These are phyloP conservation scores for Amauroascus niger DNA, from an alignment of 2,329 filamentous ascomycete genomes.

Conservation along the genomic window DNA sequence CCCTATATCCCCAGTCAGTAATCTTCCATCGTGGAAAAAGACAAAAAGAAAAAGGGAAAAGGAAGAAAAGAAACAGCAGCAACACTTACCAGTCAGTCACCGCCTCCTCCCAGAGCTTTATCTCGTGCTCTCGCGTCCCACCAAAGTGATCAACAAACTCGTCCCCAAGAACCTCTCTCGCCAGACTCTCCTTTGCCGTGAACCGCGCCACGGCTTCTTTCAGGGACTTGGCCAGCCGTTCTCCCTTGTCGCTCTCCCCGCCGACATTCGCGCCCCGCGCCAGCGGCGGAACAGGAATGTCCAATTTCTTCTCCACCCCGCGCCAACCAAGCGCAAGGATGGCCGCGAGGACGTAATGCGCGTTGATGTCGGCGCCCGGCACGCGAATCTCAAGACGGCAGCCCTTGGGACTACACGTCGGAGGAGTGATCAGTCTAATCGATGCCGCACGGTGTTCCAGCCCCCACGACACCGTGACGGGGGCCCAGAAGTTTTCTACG, in stretches of 20 bases:
- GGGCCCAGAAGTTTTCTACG: conserved; percentile 98
- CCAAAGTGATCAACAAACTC: conserved; percentile 94
- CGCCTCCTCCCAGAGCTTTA: conserved; percentile 84
- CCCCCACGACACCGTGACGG: conserved; percentile 95
- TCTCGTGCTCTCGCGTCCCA: conserved; percentile 84
- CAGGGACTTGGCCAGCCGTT: conserved; percentile 70
- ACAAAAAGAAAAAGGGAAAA: too few species aligned
- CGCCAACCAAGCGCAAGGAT: conserved; percentile 83
- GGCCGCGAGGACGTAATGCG: conserved; percentile 75
- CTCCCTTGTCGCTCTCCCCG: conserved; percentile 58
- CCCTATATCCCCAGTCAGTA: conserved; percentile 42
- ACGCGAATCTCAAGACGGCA: conserved; percentile 91
- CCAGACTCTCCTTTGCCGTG: conserved; percentile 66
- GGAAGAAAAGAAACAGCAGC: neutral
- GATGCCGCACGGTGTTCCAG: conserved; percentile 89
- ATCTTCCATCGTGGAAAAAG: neutral
- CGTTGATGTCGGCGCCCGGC: conserved; percentile 86
- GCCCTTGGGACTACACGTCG: conserved; percentile 70
- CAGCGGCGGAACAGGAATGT: conserved; percentile 70
- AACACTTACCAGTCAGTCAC: conserved; percentile 84
- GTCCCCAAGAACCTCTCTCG: conserved; percentile 88
- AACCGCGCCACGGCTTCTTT: conserved; percentile 77
- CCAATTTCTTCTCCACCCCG: conserved; percentile 83
- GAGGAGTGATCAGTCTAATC: conserved; percentile 79
- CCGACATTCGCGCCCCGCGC: conserved; percentile 78